phyloP scores from a whole-genome alignment of 352 stramenopile species.

The Pythium sukuiense region DNA sequence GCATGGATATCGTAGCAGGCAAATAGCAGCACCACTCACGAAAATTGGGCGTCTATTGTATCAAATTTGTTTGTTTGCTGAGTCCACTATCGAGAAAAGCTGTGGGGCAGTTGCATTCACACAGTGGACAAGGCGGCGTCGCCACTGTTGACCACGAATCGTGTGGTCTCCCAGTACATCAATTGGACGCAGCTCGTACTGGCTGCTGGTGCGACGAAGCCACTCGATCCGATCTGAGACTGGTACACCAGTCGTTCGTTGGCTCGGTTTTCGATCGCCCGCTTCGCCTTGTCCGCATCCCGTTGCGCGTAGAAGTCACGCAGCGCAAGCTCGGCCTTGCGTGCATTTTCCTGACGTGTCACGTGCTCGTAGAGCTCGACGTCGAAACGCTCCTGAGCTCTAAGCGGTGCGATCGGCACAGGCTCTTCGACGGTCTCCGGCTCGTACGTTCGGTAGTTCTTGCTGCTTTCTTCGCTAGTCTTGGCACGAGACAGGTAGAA shows the following conservation, averaged over 20 bases:
- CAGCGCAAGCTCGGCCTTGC: constrained; percentile 21
- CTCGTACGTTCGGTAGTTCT: constrained; percentile 26
- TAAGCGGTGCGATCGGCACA: constrained; percentile 31
- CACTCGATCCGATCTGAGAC: constrained; percentile 20
- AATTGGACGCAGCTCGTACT: constrained; percentile 2
- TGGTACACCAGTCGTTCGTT: constrained; percentile 23
- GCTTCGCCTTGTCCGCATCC: constrained; percentile 7
- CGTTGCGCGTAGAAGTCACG: constrained; percentile 23
- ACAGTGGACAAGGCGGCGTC: neutral
- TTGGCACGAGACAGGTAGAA: constrained; percentile 60
- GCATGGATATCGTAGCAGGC: constrained; percentile 41
- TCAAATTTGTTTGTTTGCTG: neutral
- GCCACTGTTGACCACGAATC: constrained; percentile 7
- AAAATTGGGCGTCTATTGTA: constrained; percentile 17
- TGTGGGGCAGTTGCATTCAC: neutral
- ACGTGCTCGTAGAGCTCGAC: constrained; percentile 25
- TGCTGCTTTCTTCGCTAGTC: constrained; percentile 50
- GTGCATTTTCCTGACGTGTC: constrained; percentile 20
- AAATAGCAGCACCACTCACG: neutral
- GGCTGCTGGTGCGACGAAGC: neutral
- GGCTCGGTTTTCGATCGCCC: constrained; percentile 21
- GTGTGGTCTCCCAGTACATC: constrained; percentile 23
- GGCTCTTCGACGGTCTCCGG: constrained; percentile 25
- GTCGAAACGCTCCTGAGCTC: constrained; percentile 28
- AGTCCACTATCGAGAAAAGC: neutral